These are phyloP conservation scores for Paragyromitra xinjiangensis DNA, from an alignment of 495 filamentous ascomycete species.

Conservation along the genomic window DNA sequence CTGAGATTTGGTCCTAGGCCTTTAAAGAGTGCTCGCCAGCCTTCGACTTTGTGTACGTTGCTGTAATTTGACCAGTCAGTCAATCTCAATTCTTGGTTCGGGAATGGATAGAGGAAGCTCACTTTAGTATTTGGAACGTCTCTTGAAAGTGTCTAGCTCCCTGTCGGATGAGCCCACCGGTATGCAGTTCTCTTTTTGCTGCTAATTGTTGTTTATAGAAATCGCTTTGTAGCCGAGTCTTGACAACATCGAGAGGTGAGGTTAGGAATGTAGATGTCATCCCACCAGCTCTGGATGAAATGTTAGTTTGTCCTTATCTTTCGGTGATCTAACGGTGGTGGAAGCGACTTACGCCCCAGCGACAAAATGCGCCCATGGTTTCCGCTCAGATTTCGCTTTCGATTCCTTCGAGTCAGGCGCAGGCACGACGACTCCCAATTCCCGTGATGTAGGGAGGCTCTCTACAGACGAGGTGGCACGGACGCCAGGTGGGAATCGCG, in stretches of 20 bases:
- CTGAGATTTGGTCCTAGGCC: constrained; percentile 87
- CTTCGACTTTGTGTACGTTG: constrained; percentile 78
- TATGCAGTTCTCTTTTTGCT: constrained; percentile 60
- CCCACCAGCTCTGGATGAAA: constrained; percentile 73
- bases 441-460: constrained; percentile 54
- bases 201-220: constrained; percentile 80
- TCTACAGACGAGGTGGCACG: constrained; percentile 41
- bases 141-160: constrained; percentile 73
- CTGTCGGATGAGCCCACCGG: constrained; percentile 61
- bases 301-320: constrained; percentile 9
- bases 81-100: neutral
- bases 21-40: constrained; percentile 85
- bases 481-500: constrained; percentile 17
- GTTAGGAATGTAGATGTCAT: constrained; percentile 89
- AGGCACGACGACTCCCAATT: constrained; percentile 53
- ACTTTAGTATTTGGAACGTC: constrained; percentile 79
- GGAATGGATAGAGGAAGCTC: neutral
- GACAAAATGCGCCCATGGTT: constrained; percentile 88
- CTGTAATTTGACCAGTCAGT: constrained; percentile 15
- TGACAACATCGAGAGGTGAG: constrained; percentile 87
- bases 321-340: neutral
- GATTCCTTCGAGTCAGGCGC: constrained; percentile 36
- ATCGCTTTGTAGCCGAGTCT: constrained; percentile 88
- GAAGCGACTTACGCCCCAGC: constrained; percentile 76
- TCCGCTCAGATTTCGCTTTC: constrained; percentile 58